phyloP scores from a whole-genome alignment of 331 rosid genomes.

The Ulmus americana region DNA sequence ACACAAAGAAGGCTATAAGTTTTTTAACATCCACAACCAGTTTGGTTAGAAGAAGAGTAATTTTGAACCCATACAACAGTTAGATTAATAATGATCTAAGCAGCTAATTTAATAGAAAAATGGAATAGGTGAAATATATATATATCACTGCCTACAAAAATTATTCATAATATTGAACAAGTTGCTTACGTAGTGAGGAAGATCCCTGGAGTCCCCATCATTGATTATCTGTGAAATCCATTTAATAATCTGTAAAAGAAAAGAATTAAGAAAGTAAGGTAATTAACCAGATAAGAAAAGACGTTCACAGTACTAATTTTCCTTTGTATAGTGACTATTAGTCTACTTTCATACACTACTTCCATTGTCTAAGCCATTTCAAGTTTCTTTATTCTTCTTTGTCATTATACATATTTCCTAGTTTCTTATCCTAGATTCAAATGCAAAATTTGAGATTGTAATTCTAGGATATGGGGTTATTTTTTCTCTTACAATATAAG shows the following conservation, averaged over 20 bases:
- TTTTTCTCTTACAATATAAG: background rate
- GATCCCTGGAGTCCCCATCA: slow-evolving; percentile 83
- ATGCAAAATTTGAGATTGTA: background rate
- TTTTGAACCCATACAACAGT: background rate
- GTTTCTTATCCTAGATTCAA: background rate
- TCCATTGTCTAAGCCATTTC: too few relatives aligned
- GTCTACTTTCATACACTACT: too few relatives aligned
- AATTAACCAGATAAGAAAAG: background rate
- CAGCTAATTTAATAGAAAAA: background rate
- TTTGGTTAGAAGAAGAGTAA: background rate
- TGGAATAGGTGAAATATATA: background rate
- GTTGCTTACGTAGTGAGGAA: slow-evolving; percentile 75
- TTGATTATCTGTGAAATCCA: slow-evolving; percentile 68
- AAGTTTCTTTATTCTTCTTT: too few relatives aligned
- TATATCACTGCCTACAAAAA: background rate
- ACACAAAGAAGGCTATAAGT: background rate
- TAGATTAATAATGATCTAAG: background rate
- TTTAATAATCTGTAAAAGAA: slow-evolving; percentile 45
- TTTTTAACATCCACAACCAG: background rate
- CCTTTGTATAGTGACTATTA: too few relatives aligned
- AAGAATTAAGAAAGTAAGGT: slow-evolving; percentile 5
- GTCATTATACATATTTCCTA: background rate
- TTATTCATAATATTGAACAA: slow-evolving; percentile 9
- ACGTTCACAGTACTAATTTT: background rate
- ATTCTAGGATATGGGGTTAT: background rate